These are phyloP conservation scores for Phytophthora fragariae DNA, from an alignment of 352 stramenopile species.

Conservation along the genomic window DNA sequence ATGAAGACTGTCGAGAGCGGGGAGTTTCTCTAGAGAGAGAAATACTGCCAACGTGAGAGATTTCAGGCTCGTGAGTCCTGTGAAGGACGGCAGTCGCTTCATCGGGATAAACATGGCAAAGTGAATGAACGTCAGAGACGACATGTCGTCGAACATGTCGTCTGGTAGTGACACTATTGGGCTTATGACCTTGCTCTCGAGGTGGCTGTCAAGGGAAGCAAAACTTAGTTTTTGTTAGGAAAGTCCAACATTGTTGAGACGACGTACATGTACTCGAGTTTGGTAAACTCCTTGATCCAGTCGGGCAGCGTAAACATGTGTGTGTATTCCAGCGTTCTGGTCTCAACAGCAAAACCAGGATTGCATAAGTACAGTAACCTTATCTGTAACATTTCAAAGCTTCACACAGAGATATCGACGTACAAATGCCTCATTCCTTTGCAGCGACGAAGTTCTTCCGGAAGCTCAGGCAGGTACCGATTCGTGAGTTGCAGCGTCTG, in stretches of 20 bases:
- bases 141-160: constrained; percentile 29
- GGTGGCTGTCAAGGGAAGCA: background rate
- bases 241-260: no score
- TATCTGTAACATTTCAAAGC: no score
- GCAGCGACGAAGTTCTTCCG: constrained; percentile 39
- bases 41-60: no score
- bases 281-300: constrained; percentile 38
- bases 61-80: no score
- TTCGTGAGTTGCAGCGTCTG: constrained; percentile 47
- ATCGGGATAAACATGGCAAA: constrained; percentile 22
- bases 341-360: no score
- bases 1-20: no score
- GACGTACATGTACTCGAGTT: constrained; percentile 42
- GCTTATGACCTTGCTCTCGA: constrained; percentile 5
- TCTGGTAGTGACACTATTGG: background rate
- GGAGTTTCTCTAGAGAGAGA: no score
- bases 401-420: background rate
- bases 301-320: constrained; percentile 32
- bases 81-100: constrained; percentile 16
- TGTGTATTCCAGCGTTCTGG: constrained; percentile 22
- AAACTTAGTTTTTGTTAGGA: background rate
- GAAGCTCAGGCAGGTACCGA: constrained; percentile 35
- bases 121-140: constrained; percentile 38
- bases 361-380: no score
- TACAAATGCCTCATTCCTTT: constrained; percentile 40